These are phyloP conservation scores for Cercospora canescens DNA, from an alignment of 2,329 filamentous ascomycete genomes.

Conservation along the genomic window DNA sequence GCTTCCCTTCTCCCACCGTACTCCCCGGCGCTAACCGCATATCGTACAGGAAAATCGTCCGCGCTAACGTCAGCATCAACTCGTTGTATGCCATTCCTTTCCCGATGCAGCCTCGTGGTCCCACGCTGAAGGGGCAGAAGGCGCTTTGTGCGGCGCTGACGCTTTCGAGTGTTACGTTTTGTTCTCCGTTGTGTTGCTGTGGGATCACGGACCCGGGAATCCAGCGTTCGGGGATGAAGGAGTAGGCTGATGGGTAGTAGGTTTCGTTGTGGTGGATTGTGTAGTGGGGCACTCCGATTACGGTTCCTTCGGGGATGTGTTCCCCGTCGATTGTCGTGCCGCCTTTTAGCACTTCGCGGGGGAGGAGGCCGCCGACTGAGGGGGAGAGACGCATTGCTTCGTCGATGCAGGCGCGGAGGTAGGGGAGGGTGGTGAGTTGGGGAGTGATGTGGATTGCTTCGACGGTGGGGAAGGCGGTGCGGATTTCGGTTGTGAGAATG, in stretches of 20 bases:
- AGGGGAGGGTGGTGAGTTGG: conserved; percentile 38
- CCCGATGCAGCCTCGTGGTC: conserved; percentile 24
- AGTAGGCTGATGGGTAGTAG: conserved; percentile 30
- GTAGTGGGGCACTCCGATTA: conserved; percentile 38
- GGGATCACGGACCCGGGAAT: not conserved
- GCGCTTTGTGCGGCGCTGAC: conserved; percentile 19
- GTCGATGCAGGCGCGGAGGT: conserved; percentile 49
- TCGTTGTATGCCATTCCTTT: conserved; percentile 27
- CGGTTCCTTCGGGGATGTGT: conserved; percentile 37
- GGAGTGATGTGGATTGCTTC: conserved; percentile 47
- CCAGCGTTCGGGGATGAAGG: conserved; percentile 33
- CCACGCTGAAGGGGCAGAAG: conserved; percentile 25
- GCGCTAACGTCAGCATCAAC: conserved; percentile 21
- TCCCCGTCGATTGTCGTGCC: conserved; percentile 37
- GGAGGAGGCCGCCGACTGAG: conserved; percentile 40
- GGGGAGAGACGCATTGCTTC: conserved; percentile 51
- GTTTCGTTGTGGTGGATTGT: conserved; percentile 37
- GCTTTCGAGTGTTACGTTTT: not conserved
- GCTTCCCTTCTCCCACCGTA: conserved; percentile 12
- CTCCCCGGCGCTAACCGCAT: conserved; percentile 22
- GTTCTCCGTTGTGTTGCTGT: not conserved
- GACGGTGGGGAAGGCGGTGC: conserved; percentile 49
- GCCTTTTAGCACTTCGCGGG: conserved; percentile 35
- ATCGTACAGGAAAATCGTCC: conserved; percentile 22
- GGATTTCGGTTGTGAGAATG: conserved; percentile 33